These are phyloP conservation scores for Parasitella parasitica DNA, from an alignment of 371 early-diverging fungal species.

Conservation along the genomic window DNA sequence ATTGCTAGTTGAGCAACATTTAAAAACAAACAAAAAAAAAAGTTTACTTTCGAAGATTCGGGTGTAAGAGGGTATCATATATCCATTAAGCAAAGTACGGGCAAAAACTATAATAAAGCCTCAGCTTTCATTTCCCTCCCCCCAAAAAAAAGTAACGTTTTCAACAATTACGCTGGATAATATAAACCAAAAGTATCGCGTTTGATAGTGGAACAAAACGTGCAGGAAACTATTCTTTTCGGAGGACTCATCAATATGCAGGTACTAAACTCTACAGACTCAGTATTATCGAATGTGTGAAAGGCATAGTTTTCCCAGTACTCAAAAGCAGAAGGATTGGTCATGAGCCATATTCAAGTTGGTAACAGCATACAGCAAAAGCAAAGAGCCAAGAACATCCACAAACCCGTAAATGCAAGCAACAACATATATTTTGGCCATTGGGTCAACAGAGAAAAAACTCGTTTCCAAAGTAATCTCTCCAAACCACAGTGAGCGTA, in stretches of 20 bases:
- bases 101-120: conserved; percentile 22
- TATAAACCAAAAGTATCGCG: conserved; percentile 91
- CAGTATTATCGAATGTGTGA: conserved; percentile 86
- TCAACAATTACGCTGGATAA: conserved; percentile 83
- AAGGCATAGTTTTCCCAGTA: conserved; percentile 92
- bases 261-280: conserved; percentile 78
- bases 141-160: conserved; percentile 42
- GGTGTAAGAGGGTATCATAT: neutral
- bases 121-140: neutral
- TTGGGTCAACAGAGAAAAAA: conserved; percentile 83
- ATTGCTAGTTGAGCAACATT: neutral
- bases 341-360: conserved; percentile 71
- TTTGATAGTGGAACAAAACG: conserved; percentile 91
- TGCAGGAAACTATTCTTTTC: conserved; percentile 72
- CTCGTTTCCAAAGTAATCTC: conserved; percentile 91
- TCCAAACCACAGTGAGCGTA: conserved; percentile 92
- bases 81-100: conserved; percentile 26
- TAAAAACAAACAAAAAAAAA: too few relatives aligned
- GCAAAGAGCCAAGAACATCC: too few relatives aligned
- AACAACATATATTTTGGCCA: conserved; percentile 80
- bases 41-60: neutral
- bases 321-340: conserved; percentile 80
- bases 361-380: neutral
- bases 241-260: conserved; percentile 73
- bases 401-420: conserved; percentile 76